Evolutionary conservation across 805 yeast genomes (phyloP), one percentile per base, ranked within the genome.

Genomic region (Kregervanrija fluxuum): DNA sequence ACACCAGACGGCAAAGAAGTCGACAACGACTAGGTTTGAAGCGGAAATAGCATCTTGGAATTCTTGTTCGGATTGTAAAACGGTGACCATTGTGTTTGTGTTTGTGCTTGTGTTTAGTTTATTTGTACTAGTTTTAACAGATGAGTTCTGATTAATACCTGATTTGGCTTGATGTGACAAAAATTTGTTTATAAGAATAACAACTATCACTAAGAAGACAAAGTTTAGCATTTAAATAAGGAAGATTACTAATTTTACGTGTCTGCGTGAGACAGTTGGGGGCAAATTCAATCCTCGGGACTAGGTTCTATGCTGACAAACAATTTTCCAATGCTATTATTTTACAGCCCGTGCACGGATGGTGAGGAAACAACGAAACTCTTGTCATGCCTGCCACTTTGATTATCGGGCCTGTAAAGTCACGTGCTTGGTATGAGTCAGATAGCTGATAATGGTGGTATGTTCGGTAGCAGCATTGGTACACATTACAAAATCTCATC

Each of bases 1-100:
- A 70, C 99, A 91, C 97, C 98, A 93, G 50, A 90, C 80, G 58
- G 98, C 98, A 63, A 79, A 90, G 74, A 91, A 93, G 73, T 93
- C 98, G 55, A 93, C 87, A 56, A 93, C 90, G 55, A 88, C 90
- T 61, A 88, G 74, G 57, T 84, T 85, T 35, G 50, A 32, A 54
- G 77, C 77, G 47, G 67, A 56, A 60, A 83, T 75, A 53, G 81
- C 83, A 48, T 73, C 70, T 44, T 77, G 69, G 75, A 90, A 91
- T 65, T 89, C 90, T 33, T 54, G 64, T 42, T 56, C 56, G 32
- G 66, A 53, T 44, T 52, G 48, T 48, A 82, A 65, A 57, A 69
- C 74, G 55, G 69, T 52, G 54, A 82, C 85, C 84, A 80, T 79
- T 66, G 37, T 52, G 31, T 43, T 40, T 15, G 38, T 35, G 16